Base-by-base conservation (phyloP, 257 asterid genomes). In the Fraxinus anomala region DNA sequence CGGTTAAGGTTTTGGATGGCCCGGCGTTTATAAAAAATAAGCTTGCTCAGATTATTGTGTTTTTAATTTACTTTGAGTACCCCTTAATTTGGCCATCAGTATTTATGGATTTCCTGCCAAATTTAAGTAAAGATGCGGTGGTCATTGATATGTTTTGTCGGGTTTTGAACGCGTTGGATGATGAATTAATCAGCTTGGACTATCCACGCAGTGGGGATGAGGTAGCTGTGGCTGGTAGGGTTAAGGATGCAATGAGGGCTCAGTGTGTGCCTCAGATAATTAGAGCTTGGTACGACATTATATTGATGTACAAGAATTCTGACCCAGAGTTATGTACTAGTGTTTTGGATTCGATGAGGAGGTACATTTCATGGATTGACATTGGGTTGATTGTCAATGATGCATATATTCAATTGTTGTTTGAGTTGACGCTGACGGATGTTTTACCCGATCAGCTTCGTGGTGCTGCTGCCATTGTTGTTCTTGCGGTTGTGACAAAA, bases 141-240 rank as follows among this genome's bases (percentile, higher is more conserved):
- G 97, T 92, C n/a, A 89, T 96, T 54, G 99, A 96, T 83, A 96
- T 96, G 98, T 92, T 96, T 77, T 93, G 93, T 86, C 96, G 99
- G 49, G 83, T 96, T 87, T 79, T 96, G 70, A 89, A 82, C 81
- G 87, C 90, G 1, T 61, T 96, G 83, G 97, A 96, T 72, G 98
- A 92, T 73, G 99, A 96, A 72, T 59, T 96, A 30, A 96, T 96
- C 79, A 90, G 98, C 81, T 70, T 87, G 80, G 97, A 93, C 40
- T 93, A 95, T 78, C 98, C 94, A 0, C 91, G 96, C 26, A 91
- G 78, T 75, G 82, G 82, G 19, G 90, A 87, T 71, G 99, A 93
- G 70, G 89, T 89, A 80, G 89, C 87, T 9, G 73, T 84, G 3
- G 89, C 98, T 0, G 91, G 89, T 75, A 88, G 92, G 82, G 85